Evolutionary conservation across 768 basidiomycete genomes (phyloP).

Genomic region (Mycena pura): DNA sequence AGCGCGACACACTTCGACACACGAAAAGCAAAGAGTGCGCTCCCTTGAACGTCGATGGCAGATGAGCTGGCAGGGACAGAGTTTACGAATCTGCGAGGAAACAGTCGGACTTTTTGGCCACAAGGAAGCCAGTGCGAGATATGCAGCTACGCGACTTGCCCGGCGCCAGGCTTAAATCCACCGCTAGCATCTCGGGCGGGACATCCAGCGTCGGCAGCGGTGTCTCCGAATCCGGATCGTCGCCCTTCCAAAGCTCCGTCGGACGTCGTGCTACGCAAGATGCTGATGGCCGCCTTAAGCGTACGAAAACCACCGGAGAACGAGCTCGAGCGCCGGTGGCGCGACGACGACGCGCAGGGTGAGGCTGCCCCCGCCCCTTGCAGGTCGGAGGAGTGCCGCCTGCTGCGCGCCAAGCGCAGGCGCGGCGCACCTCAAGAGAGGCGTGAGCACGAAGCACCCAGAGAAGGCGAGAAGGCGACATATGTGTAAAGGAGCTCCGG

Average conservation of each 20-base stretch:
- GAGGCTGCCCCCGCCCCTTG: conserved; percentile 32
- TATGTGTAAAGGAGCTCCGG: conserved; percentile 82
- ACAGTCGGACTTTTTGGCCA: not conserved
- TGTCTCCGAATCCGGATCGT: conserved; percentile 62
- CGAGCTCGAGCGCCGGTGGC: conserved; percentile 59
- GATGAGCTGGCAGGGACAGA: conserved; percentile 71
- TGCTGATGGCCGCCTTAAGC: conserved; percentile 48
- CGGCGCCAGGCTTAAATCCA: conserved; percentile 83
- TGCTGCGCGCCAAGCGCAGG: conserved; percentile 56
- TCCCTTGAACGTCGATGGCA: conserved; percentile 95
- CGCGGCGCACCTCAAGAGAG: conserved; percentile 70
- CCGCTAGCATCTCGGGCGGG: conserved; percentile 86
- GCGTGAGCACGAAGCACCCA: conserved; percentile 90
- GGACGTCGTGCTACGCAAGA: no score
- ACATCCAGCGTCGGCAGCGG: conserved; percentile 88
- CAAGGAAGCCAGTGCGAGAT: no score
- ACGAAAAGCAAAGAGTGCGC: conserved; percentile 82
- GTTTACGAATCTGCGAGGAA: conserved; percentile 74
- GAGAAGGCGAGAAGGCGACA: no score
- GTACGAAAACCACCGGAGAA: conserved; percentile 60
- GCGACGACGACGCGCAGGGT: conserved; percentile 26
- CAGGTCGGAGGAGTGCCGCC: conserved; percentile 54
- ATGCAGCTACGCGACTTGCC: conserved; percentile 87
- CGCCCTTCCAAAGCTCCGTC: no score
- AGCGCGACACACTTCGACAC: conserved; percentile 86